A percentile compares a stretch with the other conserved stretches of the same genome.
Evolutionary conservation across 345 rosid species (phyloP).

Genomic region (Physaria fendleri): DNA sequence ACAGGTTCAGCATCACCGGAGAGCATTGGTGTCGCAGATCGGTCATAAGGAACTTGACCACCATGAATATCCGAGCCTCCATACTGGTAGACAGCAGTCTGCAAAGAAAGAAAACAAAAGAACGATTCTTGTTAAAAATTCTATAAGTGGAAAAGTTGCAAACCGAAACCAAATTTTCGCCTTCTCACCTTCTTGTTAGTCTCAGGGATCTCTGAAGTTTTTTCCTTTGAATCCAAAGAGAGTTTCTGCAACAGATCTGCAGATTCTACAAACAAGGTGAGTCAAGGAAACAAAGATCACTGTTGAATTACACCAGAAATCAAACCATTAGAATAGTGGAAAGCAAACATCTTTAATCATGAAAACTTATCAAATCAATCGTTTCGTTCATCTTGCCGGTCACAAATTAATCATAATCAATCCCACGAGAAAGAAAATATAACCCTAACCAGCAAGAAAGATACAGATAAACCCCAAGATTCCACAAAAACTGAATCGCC

Average conservation of each 20-base stretch:
- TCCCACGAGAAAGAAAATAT: background rate
- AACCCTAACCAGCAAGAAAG: no score
- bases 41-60: slow-evolving; percentile 49
- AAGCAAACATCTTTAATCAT: background rate
- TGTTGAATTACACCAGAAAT: background rate
- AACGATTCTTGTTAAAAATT: no score
- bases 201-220: slow-evolving; percentile 12
- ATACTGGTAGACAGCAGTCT: slow-evolving; percentile 45
- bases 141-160: no score
- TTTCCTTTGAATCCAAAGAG: slow-evolving; percentile 18
- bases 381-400: no score
- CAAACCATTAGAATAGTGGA: background rate
- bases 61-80: slow-evolving; percentile 43
- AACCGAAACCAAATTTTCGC: no score
- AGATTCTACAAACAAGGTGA: slow-evolving; percentile 36
- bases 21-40: slow-evolving; percentile 41
- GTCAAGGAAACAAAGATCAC: slow-evolving; percentile 55
- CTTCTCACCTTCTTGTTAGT: slow-evolving; percentile 57
- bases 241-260: slow-evolving; percentile 60
- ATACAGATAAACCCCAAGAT: background rate
- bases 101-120: background rate
- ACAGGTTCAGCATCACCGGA: slow-evolving; percentile 44
- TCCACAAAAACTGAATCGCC: background rate
- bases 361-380: background rate
- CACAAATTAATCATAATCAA: no score